Evolutionary conservation across 345 rosid species (phyloP).

Genomic region (Lumnitzera racemosa): DNA sequence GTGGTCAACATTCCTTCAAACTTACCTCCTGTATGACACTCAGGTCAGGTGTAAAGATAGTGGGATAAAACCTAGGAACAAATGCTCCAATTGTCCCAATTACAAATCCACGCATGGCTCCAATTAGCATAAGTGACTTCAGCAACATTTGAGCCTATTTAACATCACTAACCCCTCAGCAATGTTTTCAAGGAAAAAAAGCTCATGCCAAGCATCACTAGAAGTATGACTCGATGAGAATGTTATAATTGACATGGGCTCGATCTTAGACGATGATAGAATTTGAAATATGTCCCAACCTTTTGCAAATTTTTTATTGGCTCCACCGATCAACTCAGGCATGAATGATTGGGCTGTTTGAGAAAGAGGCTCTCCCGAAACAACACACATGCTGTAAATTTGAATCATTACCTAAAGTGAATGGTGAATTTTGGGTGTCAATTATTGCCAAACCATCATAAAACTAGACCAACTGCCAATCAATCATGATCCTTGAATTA

Average conservation of each 20-base stretch:
- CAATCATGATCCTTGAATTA: constrained; percentile 1
- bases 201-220: too few relatives aligned
- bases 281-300: constrained; percentile 21
- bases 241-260: too few relatives aligned
- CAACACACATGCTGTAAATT: constrained; percentile 50
- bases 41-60: constrained; percentile 59
- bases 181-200: too few relatives aligned
- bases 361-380: constrained; percentile 86
- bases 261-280: too few relatives aligned
- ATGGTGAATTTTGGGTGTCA: background rate
- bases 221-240: too few relatives aligned
- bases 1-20: background rate
- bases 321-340: constrained; percentile 81
- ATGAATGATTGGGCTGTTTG: constrained; percentile 93
- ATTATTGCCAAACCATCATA: background rate
- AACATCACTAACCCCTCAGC: background rate
- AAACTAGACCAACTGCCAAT: background rate
- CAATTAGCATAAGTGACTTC: constrained; percentile 68
- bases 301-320: constrained; percentile 47
- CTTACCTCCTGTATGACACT: constrained; percentile 56
- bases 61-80: constrained; percentile 67
- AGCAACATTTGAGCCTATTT: constrained; percentile 68
- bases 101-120: constrained; percentile 48
- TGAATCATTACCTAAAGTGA: constrained; percentile 40
- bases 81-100: constrained; percentile 51